A percentile compares a stretch with the other conserved stretches of the same genome.
These are phyloP conservation scores for Brasenia schreberi DNA, from an alignment of 164 flowering plant genomes.

Conservation along the genomic window DNA sequence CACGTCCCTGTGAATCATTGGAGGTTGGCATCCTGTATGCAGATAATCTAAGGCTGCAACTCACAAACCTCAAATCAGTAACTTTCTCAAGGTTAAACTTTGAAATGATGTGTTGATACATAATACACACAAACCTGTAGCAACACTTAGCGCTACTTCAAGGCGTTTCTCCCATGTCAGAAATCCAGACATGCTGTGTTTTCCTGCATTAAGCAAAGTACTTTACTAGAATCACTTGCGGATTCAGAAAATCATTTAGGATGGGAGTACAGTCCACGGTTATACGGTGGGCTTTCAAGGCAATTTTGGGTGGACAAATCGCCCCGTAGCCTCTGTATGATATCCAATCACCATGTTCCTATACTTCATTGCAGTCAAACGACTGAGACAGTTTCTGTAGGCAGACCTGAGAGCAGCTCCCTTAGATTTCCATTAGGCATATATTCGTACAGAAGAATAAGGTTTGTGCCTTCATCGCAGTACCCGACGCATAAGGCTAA, in stretches of 20 bases:
- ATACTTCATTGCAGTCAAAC: too few species aligned
- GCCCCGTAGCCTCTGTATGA: too few species aligned
- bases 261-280: too few species aligned
- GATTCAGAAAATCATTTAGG: too few species aligned
- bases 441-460: conserved; percentile 1
- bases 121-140: neutral
- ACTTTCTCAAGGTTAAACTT: too few species aligned
- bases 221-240: too few species aligned
- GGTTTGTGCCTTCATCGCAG: neutral
- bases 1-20: neutral
- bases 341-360: too few species aligned
- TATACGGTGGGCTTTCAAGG: too few species aligned
- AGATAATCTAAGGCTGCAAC: neutral
- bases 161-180: neutral
- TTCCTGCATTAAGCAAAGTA: too few species aligned
- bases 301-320: too few species aligned
- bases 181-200: neutral
- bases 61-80: neutral
- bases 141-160: neutral
- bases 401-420: neutral
- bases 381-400: too few species aligned
- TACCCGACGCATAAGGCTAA: neutral
- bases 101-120: too few species aligned
- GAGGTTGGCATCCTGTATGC: neutral
- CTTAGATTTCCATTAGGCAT: conserved; percentile 1